Evolutionary conservation across 2,329 filamentous ascomycete genomes (phyloP), one percentile per base, ranked within the genome.

Genomic region (Colletotrichum incanum): DNA sequence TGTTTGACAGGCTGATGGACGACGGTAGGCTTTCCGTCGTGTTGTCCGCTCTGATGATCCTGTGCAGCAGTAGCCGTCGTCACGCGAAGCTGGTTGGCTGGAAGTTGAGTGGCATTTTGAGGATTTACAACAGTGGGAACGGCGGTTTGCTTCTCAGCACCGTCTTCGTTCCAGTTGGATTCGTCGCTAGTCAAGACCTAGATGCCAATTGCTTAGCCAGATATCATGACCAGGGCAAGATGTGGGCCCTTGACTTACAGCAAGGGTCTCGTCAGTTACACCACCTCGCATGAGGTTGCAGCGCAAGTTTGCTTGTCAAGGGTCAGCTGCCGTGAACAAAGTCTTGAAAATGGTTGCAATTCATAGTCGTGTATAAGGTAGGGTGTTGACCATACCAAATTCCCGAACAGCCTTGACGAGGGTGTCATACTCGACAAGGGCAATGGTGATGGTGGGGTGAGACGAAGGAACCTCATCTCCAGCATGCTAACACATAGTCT

Each of bases 381-480:
- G 8, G 65, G 69, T 31, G 18, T 43, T 6, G 41, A 55, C 45
- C 83, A 74, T 85, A 92, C 90, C 83, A 77, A 90, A 92, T 79
- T 91, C 86, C 71, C 82, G 84, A 61, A 85, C 83, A 66, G 76
- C 74, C 68, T 86, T 80, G 75, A 91, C 84, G 72, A 94, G 84
- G 60, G 80, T 80, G 61, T 91, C 86, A 80, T 94, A 90, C 77
- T 94, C 91, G 61, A 82, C 79, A 77, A 86, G 90, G 47, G 88
- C 83, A 66, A 94, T 87, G 68, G 85, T 87, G 58, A 93, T 83
- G 20, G 81, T 76, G 65, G 83, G 79, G 60, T 80, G 52, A 60
- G 47, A n/a, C 12, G 66, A 50, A 47, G 56, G 20, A 31, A 54
- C 5, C n/a, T 55, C 72, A 76, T 75, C 64, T n/a, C 67, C 73